Base-by-base conservation (phyloP, 2,329 filamentous ascomycete genomes). In the Talaromyces sp. region DNA sequence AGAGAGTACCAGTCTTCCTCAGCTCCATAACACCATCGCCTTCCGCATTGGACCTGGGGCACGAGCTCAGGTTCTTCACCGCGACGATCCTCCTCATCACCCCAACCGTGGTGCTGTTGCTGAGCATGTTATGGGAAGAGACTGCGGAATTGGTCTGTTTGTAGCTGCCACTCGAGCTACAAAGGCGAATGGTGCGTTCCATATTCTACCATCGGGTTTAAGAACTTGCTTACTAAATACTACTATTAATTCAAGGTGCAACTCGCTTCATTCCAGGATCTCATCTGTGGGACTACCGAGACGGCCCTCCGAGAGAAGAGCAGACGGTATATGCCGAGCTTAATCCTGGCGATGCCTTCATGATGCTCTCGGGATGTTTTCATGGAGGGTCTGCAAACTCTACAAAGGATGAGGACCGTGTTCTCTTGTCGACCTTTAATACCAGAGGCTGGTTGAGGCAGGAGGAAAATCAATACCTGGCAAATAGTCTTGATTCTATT, bases 391-490 rank as follows among this genome's bases (percentile, higher is more conserved):
- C 33, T 16, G 57, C 57, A 30, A 60, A 60, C 23, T 54, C 16
- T 16, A 60, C 47, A n/a, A n/a, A 7, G 31, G 30, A 60, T 18
- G 33, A 60, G 28, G 51, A 60, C 18, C 52, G 47, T 23, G 27
- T 60, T 34, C 23, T 60, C n/a, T 54, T 44, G n/a, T 36, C 47
- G n/a, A 54, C 47, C 4, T 60, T 60, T 40, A 42, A 54, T 23
- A 60, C 57, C 8, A 44, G 51, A 23, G 40, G 57, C 16, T 60
- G 36, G 51, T 3, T 60, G 50, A 18, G 50, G 8, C 47, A 60
- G 27, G 57, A 60, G 28, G 57, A 60, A 18, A 60, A 60, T 5
- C 57, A 60, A 12, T 60, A 60, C n/a, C 18, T 60, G 27, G 57
- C 57, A 30, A 60, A 55, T 18, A 31, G 31, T n/a, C 42, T 14